phyloP scores from a whole-genome alignment of 257 asterid species.

The Nicotiana benthamiana region DNA sequence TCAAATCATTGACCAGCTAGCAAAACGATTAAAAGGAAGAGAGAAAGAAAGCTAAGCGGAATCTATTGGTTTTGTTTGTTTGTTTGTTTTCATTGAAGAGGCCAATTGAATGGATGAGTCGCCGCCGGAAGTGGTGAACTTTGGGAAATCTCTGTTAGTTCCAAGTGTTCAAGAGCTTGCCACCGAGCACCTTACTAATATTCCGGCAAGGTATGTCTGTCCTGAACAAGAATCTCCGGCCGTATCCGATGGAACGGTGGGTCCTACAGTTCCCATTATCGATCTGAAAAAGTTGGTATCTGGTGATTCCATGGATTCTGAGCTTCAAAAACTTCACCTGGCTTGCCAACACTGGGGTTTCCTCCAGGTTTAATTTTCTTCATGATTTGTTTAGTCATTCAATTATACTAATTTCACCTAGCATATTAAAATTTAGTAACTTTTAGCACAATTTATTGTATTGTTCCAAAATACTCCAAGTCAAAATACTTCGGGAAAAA shows the following conservation, averaged over 20 bases:
- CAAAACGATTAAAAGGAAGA: too few relatives aligned
- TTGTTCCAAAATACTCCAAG: neutral
- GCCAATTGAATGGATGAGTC: constrained; percentile 2
- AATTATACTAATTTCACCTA: neutral
- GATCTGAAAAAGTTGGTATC: constrained; percentile 24
- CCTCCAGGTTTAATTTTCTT: constrained; percentile 30
- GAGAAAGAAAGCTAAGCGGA: too few relatives aligned
- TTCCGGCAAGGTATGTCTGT: constrained; percentile 36
- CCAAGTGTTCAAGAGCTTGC: constrained; percentile 52
- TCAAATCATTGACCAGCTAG: neutral
- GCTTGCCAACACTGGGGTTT: constrained; percentile 68
- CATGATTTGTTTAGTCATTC: neutral
- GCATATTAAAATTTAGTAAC: neutral
- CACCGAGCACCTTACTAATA: constrained; percentile 10
- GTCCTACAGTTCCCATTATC: constrained; percentile 21
- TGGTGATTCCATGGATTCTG: constrained; percentile 16
- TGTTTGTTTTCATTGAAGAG: neutral
- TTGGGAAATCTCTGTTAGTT: constrained; percentile 38
- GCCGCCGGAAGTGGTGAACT: constrained; percentile 11
- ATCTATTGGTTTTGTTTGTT: neutral
- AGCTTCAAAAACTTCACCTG: constrained; percentile 34
- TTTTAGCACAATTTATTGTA: neutral
- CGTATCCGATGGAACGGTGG: neutral
- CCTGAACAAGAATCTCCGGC: constrained; percentile 14
- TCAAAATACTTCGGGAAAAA: neutral